Evolutionary conservation across 139 green algal species (phyloP), one percentile per base, ranked within the genome.

Genomic region (Picochlorum sp.): DNA sequence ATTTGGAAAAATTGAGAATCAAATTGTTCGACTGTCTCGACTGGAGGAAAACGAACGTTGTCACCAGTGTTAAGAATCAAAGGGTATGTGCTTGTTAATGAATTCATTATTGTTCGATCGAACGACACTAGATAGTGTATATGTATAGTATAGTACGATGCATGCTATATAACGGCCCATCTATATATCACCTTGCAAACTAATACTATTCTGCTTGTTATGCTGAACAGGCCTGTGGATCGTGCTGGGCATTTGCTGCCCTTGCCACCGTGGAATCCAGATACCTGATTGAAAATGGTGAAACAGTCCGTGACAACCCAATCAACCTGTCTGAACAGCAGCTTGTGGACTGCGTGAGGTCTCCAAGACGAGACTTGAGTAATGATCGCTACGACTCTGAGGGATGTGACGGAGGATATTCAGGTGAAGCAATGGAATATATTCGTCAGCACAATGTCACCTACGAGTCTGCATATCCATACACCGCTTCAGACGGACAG

Each of bases 201-300:
- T n/a, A n/a, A n/a, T n/a, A n/a, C n/a, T n/a, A n/a, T n/a, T n/a
- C n/a, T n/a, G n/a, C n/a, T n/a, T n/a, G n/a, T n/a, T n/a, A n/a
- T n/a, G n/a, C n/a, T n/a, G n/a, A n/a, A n/a, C n/a, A n/a, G n/a
- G 29, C 13, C 0, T 69, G 61, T 39, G 61, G 61, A 33, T 64
- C 52, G 2, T 69, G 61, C 61, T 69, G 61, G 61, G 61, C 61
- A 14, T 69, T 55, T 43, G 52, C 61, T 24, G 52, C 61, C 24
- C 25, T 29, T 16, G 52, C 28, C 6, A 51, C 61, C 6, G 26
- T 69, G 9, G 61, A 69, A 49, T 69, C 61, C 1, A 18, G 33
- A 1, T 69, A 63, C 35, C 33, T 63, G 22, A 69, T 69, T 24
- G 39, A 37, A 29, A 69, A 37, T 10, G 52, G 30, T 33, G 18